phyloP scores from a whole-genome alignment of 768 basidiomycete genomes.

The Mycena pura region DNA sequence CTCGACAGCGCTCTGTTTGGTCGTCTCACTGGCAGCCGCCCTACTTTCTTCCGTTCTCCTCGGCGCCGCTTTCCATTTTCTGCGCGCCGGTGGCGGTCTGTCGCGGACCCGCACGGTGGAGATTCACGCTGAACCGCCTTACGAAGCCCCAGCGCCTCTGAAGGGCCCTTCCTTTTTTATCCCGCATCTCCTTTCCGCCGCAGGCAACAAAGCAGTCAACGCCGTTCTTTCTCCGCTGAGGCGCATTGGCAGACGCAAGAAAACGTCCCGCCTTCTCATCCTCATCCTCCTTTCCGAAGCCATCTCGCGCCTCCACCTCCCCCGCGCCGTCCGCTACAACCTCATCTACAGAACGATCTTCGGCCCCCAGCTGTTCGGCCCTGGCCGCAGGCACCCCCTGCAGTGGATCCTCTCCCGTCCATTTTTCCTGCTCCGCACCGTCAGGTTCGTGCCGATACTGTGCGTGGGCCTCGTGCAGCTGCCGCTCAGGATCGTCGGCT shows the following conservation, averaged over 20 bases:
- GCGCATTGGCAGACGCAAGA: background rate
- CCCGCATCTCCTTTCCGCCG: too few relatives aligned
- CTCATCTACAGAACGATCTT: slow-evolving; percentile 1
- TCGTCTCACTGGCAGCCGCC: background rate
- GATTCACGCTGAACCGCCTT: too few relatives aligned
- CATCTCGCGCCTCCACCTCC: slow-evolving; percentile 11
- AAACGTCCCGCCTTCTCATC: background rate
- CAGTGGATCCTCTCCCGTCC: background rate
- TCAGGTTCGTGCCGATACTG: background rate
- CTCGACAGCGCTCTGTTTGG: background rate
- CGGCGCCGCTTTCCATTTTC: background rate
- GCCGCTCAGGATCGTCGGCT: background rate
- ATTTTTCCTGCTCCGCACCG: background rate
- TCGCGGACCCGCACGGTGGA: too few relatives aligned
- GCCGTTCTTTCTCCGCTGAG: background rate
- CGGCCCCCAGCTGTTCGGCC: background rate
- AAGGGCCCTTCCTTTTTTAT: too few relatives aligned
- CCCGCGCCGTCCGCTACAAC: slow-evolving; percentile 6
- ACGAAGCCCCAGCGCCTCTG: too few relatives aligned
- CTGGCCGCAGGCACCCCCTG: background rate
- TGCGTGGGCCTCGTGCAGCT: background rate
- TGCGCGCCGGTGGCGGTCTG: background rate
- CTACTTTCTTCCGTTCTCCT: background rate
- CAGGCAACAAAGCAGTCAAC: background rate
- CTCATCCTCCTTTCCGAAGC: background rate